A percentile compares a stretch with the other conserved stretches of the same genome.
These are phyloP conservation scores for Pycnococcus provasolii DNA, from an alignment of 139 green algal species.

Conservation along the genomic window DNA sequence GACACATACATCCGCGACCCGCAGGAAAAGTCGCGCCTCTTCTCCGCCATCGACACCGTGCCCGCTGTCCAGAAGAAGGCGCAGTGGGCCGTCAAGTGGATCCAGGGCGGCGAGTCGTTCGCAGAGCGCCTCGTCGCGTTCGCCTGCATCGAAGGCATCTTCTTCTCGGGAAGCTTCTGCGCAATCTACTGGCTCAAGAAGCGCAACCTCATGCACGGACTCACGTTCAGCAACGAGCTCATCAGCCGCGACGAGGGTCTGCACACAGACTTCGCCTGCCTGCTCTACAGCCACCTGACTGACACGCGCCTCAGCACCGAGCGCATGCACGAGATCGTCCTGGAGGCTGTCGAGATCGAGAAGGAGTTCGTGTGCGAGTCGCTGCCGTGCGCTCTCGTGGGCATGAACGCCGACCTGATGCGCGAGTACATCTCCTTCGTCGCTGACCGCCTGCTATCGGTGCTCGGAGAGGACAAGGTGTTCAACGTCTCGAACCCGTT, in stretches of 20 bases:
- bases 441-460: slow-evolving; percentile 84
- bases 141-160: slow-evolving; percentile 94
- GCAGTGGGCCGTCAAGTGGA: slow-evolving; percentile 95
- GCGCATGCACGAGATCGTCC: slow-evolving; percentile 63
- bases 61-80: slow-evolving; percentile 85
- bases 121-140: slow-evolving; percentile 89
- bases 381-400: slow-evolving; percentile 53
- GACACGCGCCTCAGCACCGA: slow-evolving; percentile 52
- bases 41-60: slow-evolving; percentile 90
- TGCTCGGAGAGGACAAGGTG: slow-evolving; percentile 46
- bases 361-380: slow-evolving; percentile 87
- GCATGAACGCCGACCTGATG: slow-evolving; percentile 79
- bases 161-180: slow-evolving; percentile 96
- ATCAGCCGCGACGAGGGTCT: slow-evolving; percentile 95
- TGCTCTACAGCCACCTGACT: slow-evolving; percentile 61
- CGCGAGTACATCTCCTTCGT: slow-evolving; percentile 90
- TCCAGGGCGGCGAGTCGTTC: slow-evolving; percentile 60
- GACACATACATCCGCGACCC: slow-evolving; percentile 94
- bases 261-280: slow-evolving; percentile 95
- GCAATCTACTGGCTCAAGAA: slow-evolving; percentile 99
- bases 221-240: slow-evolving; percentile 98
- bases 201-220: slow-evolving; percentile 87
- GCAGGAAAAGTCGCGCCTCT: slow-evolving; percentile 54
- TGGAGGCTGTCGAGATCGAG: slow-evolving; percentile 85
- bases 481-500: slow-evolving; percentile 82